Evolutionary conservation across 805 yeast genomes (phyloP), one percentile per base, ranked within the genome.

Genomic region (Kodamaea neixiangensis): DNA sequence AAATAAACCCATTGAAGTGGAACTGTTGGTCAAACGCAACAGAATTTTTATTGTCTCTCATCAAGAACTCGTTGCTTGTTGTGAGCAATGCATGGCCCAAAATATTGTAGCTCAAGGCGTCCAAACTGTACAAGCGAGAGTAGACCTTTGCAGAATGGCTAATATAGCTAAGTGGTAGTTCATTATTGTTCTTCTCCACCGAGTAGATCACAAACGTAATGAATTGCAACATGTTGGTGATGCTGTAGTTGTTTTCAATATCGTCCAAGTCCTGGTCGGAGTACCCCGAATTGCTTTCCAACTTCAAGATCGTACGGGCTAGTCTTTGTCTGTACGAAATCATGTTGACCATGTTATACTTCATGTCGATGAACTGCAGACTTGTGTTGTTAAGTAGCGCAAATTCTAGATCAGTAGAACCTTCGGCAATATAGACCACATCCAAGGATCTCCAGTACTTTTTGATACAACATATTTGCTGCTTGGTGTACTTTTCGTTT

Each of bases 51-150:
- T 33, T 31, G 11, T 49, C 51, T 15, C 39, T 44, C 19, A 20
- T 33, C 29, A 44, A 34, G 35, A 20, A 44, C 1, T 51, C 53
- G 15, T 48, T 38, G 9, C 49, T 41, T 10, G 57, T 37, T n/a
- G 48, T 18, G 20, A 51, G 34, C 1, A 54, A 35, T 5, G 54
- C 57, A 44, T 65, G 63, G 2, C 68, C 66, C 18, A 66, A 45
- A 2, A 54, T 42, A 13, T 35, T 33, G 46, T 64, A 66, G 18
- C 54, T 21, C 1, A 38, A 10, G 2, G 37, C 34, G 3, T 46
- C 54, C 25, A 63, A 40, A 25, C 57, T 46, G 50, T 57, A 60
- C n/a, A 65, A 48, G 37, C 68, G 41, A 2, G 54, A 33, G 46
- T 60, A 58, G 41, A 54, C 50, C 34, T 59, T 58, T 11, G 59